Conservation (phyloP, 176 grass and related monocot species). For the Aegilops speltoides region DNA sequence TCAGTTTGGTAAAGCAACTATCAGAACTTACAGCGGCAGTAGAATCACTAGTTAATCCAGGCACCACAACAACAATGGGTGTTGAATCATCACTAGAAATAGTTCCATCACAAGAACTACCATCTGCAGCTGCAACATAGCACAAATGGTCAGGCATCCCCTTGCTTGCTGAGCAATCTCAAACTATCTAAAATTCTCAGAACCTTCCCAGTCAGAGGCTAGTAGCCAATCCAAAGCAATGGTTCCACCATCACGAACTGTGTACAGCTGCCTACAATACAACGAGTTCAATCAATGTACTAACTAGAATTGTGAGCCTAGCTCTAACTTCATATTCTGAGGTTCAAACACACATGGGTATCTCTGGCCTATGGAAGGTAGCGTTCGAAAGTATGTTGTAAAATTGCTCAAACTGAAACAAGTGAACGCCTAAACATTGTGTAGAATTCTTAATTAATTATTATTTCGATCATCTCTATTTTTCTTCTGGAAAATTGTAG, state of each 20-base stretch:
- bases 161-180: slow-evolving; percentile 25
- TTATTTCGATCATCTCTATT: neutral
- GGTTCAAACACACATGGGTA: neutral
- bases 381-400: neutral
- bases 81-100: slow-evolving; percentile 69
- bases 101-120: slow-evolving; percentile 31
- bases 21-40: slow-evolving; percentile 68
- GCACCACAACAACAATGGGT: slow-evolving; percentile 77
- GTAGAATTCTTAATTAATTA: neutral
- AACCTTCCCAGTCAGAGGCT: slow-evolving; percentile 63
- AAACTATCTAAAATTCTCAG: slow-evolving; percentile 10
- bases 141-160: slow-evolving; percentile 6
- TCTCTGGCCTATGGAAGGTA: neutral
- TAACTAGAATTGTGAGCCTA: neutral
- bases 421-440: neutral
- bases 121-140: slow-evolving; percentile 50
- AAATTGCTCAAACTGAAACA: neutral
- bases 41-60: slow-evolving; percentile 96
- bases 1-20: neutral
- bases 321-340: neutral
- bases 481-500: neutral
- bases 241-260: slow-evolving; percentile 72
- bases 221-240: slow-evolving; percentile 97
- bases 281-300: neutral
- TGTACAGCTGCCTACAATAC: slow-evolving; percentile 78